These are phyloP conservation scores for Eucalyptus victrix DNA, from an alignment of 345 rosid species.

Conservation along the genomic window DNA sequence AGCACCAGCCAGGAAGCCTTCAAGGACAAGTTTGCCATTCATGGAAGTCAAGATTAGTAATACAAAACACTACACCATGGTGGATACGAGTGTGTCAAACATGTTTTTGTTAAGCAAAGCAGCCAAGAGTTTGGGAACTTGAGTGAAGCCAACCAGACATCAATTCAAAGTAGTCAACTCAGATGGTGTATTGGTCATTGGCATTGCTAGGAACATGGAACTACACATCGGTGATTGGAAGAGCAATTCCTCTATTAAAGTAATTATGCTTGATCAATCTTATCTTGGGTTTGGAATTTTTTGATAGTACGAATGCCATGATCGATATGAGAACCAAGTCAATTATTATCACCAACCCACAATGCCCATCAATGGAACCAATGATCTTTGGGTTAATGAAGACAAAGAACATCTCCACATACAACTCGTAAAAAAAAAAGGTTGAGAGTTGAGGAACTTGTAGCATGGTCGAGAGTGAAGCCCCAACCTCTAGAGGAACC, in stretches of 20 bases:
- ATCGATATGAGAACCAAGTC: neutral
- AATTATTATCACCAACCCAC: neutral
- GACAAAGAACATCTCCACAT: neutral
- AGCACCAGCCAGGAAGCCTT: too few species aligned
- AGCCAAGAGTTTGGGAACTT: too few species aligned
- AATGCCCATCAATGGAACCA: neutral
- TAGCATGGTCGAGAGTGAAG: neutral
- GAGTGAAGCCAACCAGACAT: too few species aligned
- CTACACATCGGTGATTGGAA: neutral
- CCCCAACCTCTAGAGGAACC: neutral
- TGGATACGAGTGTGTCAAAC: too few species aligned
- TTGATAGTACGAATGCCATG: neutral
- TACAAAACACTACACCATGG: too few species aligned
- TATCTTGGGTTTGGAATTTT: neutral
- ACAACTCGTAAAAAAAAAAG: neutral
- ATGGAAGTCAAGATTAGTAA: too few species aligned
- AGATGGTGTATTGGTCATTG: rapidly evolving
- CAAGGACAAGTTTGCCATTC: too few species aligned
- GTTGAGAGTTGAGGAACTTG: neutral
- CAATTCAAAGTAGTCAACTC: too few species aligned
- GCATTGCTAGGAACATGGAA: neutral
- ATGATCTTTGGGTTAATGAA: neutral
- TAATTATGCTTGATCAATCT: neutral
- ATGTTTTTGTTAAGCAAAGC: neutral
- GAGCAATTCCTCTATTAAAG: neutral